These are phyloP conservation scores for Plasmodium malariae DNA, from an alignment of 169 alveolate genomes.

Conservation along the genomic window DNA sequence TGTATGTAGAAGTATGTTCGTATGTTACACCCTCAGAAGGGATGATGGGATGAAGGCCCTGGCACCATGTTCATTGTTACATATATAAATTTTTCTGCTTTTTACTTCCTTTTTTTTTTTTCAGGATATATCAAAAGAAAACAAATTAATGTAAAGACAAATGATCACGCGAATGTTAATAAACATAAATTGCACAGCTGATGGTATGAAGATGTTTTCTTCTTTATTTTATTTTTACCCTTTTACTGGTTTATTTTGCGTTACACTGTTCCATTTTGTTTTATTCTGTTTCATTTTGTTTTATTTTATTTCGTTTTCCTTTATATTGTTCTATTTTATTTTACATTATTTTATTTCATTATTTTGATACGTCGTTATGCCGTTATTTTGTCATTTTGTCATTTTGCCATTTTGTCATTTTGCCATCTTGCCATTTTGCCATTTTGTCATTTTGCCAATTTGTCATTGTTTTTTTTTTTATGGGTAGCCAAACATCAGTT, in stretches of 20 bases:
- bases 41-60: not conserved
- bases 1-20: not conserved
- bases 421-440: no score
- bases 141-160: constrained; percentile 48
- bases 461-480: not conserved
- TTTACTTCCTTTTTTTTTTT: constrained; percentile 1
- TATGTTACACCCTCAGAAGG: not conserved
- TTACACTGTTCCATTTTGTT: not conserved
- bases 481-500: no score
- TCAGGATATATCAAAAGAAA: constrained; percentile 39
- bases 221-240: not conserved
- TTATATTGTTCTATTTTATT: not conserved
- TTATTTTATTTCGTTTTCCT: not conserved
- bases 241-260: not conserved
- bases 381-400: not conserved
- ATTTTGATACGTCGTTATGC: not conserved
- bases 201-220: not conserved
- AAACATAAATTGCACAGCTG: not conserved
- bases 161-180: not conserved
- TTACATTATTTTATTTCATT: not conserved
- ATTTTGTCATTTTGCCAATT: no score
- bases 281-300: not conserved
- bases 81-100: not conserved
- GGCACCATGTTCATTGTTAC: not conserved
- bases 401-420: no score